These are phyloP conservation scores for Neocatenulostroma microsporum DNA, from an alignment of 2,329 filamentous ascomycete genomes.

Conservation along the genomic window DNA sequence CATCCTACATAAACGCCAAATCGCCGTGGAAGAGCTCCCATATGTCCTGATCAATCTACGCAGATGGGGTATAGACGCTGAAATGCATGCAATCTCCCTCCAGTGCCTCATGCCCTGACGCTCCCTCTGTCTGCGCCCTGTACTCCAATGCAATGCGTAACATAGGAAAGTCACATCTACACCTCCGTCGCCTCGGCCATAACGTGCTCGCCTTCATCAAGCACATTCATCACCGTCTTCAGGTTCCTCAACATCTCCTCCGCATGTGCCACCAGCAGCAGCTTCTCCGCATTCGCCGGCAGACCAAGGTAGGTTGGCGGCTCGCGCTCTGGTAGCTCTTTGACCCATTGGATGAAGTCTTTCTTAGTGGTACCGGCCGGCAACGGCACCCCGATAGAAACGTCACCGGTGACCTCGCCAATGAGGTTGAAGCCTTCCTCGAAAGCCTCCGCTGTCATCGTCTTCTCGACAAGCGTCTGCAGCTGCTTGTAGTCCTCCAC, in stretches of 20 bases:
- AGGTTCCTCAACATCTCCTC: conserved; percentile 76
- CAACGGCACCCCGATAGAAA: conserved; percentile 52
- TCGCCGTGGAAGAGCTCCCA: too few relatives aligned
- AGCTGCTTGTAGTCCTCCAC: conserved; percentile 74
- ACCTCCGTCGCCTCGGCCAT: conserved; percentile 42
- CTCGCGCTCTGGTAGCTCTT: conserved; percentile 84
- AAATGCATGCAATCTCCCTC: conserved; percentile 6
- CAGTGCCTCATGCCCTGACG: neutral
- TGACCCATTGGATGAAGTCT: conserved; percentile 88
- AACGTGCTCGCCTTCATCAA: conserved; percentile 91
- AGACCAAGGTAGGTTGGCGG: conserved; percentile 91
- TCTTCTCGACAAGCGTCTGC: conserved; percentile 61
- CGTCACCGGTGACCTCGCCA: conserved; percentile 45
- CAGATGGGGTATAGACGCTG: conserved; percentile 9
- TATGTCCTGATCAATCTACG: conserved; percentile 5
- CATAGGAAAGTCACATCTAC: conserved; percentile 3
- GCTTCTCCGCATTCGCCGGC: conserved; percentile 92
- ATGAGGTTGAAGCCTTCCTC: conserved; percentile 89
- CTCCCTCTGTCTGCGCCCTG: neutral
- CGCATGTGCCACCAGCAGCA: conserved; percentile 82
- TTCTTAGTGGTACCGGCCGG: conserved; percentile 73
- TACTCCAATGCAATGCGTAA: conserved; percentile 7
- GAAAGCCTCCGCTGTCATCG: conserved; percentile 82
- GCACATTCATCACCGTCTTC: conserved; percentile 72
- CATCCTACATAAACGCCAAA: too few relatives aligned